Conservation (phyloP, 192 early-diverging fungal genomes). For the Backusella sp. region DNA sequence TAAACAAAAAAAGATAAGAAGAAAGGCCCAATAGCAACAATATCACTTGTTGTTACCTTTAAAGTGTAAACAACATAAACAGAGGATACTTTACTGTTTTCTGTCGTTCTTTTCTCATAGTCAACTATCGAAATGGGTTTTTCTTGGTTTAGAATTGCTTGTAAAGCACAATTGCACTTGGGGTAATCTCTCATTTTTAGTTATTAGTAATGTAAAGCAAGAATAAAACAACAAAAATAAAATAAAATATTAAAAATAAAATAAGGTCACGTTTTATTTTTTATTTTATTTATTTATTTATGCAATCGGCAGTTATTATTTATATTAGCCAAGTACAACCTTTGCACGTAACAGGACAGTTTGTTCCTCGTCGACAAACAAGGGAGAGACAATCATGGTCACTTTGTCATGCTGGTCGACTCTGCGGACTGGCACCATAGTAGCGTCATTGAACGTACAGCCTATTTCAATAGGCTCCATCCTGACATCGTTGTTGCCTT, state of each 20-base stretch:
- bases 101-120: neutral
- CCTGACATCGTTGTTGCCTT: constrained; percentile 32
- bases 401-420: constrained; percentile 14
- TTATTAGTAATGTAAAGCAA: neutral
- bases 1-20: neutral
- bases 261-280: neutral
- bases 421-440: constrained; percentile 25
- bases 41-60: neutral
- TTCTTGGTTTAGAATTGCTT: neutral
- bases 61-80: neutral
- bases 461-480: constrained; percentile 25
- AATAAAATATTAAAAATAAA: neutral
- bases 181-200: neutral
- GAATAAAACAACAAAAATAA: neutral
- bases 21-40: too few species aligned
- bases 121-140: neutral
- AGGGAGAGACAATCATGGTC: constrained; percentile 26
- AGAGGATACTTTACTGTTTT: neutral
- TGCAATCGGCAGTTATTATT: neutral
- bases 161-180: neutral
- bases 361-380: constrained; percentile 39
- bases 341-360: constrained; percentile 27
- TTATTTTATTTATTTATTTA: constrained; percentile 8
- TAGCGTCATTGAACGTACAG: constrained; percentile 22
- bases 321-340: constrained; percentile 27